A percentile compares a stretch with the other conserved stretches of the same genome.
These are phyloP conservation scores for Beauveria sp. DNA, from an alignment of 2,329 filamentous ascomycete species.

Conservation along the genomic window DNA sequence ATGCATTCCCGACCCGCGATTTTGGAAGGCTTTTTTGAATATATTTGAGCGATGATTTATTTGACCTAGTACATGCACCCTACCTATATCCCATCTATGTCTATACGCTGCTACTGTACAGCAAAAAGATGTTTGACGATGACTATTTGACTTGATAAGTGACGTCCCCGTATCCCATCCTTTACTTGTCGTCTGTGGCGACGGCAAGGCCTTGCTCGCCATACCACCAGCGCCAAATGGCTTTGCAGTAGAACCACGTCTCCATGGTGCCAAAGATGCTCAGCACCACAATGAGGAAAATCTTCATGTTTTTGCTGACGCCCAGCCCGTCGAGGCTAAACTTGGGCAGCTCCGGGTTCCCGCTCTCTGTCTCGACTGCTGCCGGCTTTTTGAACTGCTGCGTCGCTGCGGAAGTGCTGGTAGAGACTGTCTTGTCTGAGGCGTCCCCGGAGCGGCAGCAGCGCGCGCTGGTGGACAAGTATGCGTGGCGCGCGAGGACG, in stretches of 20 bases:
- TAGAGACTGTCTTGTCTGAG: background rate
- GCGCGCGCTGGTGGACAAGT: background rate
- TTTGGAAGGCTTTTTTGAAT: background rate
- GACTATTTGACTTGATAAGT: background rate
- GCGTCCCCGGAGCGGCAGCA: background rate
- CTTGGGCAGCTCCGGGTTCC: conserved; percentile 16
- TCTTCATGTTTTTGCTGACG: conserved; percentile 21
- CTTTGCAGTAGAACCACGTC: conserved; percentile 25
- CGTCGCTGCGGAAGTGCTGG: background rate
- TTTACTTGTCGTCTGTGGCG: background rate
- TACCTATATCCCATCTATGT: background rate
- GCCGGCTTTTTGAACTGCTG: background rate
- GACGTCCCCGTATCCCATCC: background rate
- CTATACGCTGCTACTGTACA: background rate
- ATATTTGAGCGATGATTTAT: conserved; percentile 4
- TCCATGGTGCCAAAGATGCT: conserved; percentile 26
- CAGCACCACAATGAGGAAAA: conserved; percentile 19
- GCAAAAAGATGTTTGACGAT: background rate
- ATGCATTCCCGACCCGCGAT: background rate
- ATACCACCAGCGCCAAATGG: conserved; percentile 23
- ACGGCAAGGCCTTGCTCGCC: conserved; percentile 2
- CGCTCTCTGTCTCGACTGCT: conserved; percentile 11
- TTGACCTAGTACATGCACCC: background rate
- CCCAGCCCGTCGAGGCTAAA: conserved; percentile 22
- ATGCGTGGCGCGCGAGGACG: background rate